Conservation (phyloP, 306 rosid species). For the Prunus kanzakura region DNA sequence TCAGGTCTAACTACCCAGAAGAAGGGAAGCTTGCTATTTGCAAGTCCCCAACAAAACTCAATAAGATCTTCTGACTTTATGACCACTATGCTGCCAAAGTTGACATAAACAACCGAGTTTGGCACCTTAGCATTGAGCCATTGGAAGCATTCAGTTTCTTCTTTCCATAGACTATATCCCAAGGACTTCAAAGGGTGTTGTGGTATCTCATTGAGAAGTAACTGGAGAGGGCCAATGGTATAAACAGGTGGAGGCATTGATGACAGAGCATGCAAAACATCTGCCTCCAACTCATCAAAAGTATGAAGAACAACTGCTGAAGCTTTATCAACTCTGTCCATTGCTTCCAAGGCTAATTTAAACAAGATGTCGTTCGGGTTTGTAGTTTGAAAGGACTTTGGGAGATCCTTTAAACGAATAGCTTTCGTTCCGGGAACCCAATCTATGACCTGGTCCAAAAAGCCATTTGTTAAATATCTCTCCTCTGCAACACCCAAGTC, state of each 20-base stretch:
- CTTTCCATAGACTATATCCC: conserved; percentile 5
- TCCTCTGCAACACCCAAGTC: background rate
- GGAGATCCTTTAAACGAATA: conserved; percentile 10
- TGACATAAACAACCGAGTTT: conserved; percentile 8
- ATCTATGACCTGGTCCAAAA: conserved; percentile 2
- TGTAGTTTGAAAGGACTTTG: background rate
- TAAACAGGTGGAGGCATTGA: background rate
- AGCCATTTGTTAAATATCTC: background rate
- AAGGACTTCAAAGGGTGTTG: background rate
- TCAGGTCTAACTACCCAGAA: conserved; percentile 6
- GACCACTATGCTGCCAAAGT: background rate
- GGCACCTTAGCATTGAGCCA: background rate
- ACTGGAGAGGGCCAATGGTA: conserved; percentile 2
- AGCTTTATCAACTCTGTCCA: background rate
- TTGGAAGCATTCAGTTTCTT: conserved; percentile 6
- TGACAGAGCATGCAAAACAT: conserved; percentile 12
- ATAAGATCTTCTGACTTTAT: background rate
- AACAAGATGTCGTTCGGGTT: background rate
- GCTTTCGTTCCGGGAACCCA: conserved; percentile 2
- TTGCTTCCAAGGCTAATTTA: background rate
- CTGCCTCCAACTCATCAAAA: background rate
- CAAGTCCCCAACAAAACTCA: conserved; percentile 11
- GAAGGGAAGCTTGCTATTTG: conserved; percentile 4
- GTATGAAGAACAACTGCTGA: conserved; percentile 1
- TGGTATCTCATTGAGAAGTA: background rate